These are phyloP conservation scores for Austroboletus novae-zelandiae DNA, from an alignment of 1,284 basidiomycete genomes.

Conservation along the genomic window DNA sequence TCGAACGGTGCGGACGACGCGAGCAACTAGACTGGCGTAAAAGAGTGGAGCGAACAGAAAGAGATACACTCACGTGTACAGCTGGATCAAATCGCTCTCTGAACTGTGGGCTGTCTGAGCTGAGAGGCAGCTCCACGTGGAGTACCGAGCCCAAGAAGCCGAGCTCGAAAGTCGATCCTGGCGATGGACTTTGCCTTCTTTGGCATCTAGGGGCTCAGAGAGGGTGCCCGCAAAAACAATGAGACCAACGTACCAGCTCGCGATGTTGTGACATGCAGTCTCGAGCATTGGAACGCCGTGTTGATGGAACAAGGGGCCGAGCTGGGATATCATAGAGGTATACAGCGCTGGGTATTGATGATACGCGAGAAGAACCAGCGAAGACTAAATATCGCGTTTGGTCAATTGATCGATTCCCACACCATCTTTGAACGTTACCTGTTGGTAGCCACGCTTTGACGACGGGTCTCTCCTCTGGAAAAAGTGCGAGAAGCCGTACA, in stretches of 20 bases:
- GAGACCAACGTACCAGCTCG: slow-evolving; percentile 31
- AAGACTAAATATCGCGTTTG: slow-evolving; percentile 52
- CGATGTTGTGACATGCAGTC: slow-evolving; percentile 82
- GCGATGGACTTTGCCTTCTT: slow-evolving; percentile 69
- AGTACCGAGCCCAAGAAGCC: slow-evolving; percentile 80
- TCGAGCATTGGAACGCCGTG: slow-evolving; percentile 83
- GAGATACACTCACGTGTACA: slow-evolving; percentile 40
- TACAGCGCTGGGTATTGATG: slow-evolving; percentile 86
- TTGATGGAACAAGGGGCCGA: slow-evolving; percentile 76
- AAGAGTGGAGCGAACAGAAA: not conserved
- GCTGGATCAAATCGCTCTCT: slow-evolving; percentile 46
- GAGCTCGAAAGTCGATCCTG: slow-evolving; percentile 67
- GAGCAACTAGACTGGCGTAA: slow-evolving; percentile 54
- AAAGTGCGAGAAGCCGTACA: slow-evolving; percentile 86
- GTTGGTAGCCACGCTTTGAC: slow-evolving; percentile 83
- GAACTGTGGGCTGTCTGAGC: slow-evolving; percentile 70
- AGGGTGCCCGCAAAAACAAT: slow-evolving; percentile 2
- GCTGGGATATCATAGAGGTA: slow-evolving; percentile 60
- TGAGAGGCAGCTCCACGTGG: slow-evolving; percentile 68
- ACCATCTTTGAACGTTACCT: slow-evolving; percentile 46
- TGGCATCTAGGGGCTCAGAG: slow-evolving; percentile 30
- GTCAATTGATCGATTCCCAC: slow-evolving; percentile 9
- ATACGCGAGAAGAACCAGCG: slow-evolving; percentile 83
- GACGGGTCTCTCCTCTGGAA: slow-evolving; percentile 67
- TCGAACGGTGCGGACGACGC: slow-evolving; percentile 71